phyloP scores from a whole-genome alignment of 2,329 filamentous ascomycete genomes.

The Aspergillus sclerotialis region DNA sequence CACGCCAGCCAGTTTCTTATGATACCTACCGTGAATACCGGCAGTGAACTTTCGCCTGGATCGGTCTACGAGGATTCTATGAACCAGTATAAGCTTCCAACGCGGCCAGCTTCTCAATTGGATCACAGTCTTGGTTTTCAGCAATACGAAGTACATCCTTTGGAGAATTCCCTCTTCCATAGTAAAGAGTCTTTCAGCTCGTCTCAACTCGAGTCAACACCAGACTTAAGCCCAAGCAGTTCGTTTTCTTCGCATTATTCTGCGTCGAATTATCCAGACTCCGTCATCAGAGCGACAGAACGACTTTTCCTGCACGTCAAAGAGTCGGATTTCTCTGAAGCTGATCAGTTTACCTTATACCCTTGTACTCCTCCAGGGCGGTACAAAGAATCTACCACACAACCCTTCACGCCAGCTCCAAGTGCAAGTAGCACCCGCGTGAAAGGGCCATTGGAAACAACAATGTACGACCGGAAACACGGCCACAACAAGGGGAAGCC shows the following conservation, averaged over 20 bases:
- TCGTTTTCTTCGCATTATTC: conserved; percentile 34
- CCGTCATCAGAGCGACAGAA: conserved; percentile 19
- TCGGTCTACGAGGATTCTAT: conserved; percentile 8
- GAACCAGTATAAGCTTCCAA: conserved; percentile 16
- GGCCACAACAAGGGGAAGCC: conserved; percentile 23
- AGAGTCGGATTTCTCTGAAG: conserved; percentile 8
- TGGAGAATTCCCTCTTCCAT: conserved; percentile 18
- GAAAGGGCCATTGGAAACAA: conserved; percentile 14
- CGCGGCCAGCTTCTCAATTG: conserved; percentile 23
- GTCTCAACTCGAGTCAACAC: conserved; percentile 24
- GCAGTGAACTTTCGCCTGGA: conserved; percentile 10
- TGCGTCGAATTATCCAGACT: conserved; percentile 21
- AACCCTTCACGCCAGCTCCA: conserved; percentile 14
- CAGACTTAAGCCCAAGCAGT: conserved; percentile 32
- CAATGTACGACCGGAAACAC: conserved; percentile 15
- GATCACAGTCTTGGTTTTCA: conserved; percentile 24
- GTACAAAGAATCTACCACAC: conserved; percentile 11
- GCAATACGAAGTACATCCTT: conserved; percentile 16
- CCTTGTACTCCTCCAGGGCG: conserved; percentile 16
- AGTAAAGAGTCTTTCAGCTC: conserved; percentile 31
- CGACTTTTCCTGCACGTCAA: conserved; percentile 20
- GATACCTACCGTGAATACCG: conserved; percentile 18
- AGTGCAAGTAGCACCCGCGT: conserved; percentile 10
- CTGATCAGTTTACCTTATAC: conserved; percentile 18
- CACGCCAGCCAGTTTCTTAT: conserved; percentile 25